Conservation (phyloP, 495 filamentous ascomycete genomes). For the Penicillium lagena region DNA sequence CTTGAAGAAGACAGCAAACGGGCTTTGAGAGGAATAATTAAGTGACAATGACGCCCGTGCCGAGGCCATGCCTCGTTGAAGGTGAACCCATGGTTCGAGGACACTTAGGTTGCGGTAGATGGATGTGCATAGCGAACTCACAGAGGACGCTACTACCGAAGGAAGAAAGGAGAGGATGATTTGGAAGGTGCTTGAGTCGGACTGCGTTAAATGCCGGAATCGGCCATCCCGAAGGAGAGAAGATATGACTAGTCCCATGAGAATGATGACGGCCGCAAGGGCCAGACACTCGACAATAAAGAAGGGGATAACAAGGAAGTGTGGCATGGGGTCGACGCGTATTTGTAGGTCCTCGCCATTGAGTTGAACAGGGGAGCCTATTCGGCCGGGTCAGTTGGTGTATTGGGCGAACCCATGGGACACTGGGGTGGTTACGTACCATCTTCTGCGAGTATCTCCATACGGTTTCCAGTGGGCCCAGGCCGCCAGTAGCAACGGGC, state of each 20-base stretch:
- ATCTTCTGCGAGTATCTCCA: conserved; percentile 32
- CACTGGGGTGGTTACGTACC: conserved; percentile 8
- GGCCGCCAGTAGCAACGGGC: conserved; percentile 29
- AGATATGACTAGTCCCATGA: conserved; percentile 26
- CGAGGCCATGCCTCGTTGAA: conserved; percentile 31
- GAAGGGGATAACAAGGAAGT: conserved; percentile 34
- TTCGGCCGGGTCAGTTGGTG: not conserved
- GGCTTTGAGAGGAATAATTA: conserved; percentile 35
- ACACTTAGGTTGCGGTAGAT: conserved; percentile 35
- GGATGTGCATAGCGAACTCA: conserved; percentile 31
- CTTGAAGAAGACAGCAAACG: conserved; percentile 27
- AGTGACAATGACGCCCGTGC: conserved; percentile 25
- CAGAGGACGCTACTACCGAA: conserved; percentile 30
- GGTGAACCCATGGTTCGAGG: conserved; percentile 39
- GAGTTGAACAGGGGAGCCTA: conserved; percentile 21
- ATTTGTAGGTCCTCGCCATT: conserved; percentile 14
- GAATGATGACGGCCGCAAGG: conserved; percentile 27
- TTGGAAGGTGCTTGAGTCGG: conserved; percentile 29
- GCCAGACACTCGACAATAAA: conserved; percentile 34
- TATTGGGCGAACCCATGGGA: too few species aligned
- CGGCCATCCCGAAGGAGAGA: conserved; percentile 26
- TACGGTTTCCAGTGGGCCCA: conserved; percentile 19
- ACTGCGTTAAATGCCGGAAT: conserved; percentile 30
- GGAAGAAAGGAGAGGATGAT: conserved; percentile 32
- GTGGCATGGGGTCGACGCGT: conserved; percentile 30